phyloP scores from a whole-genome alignment of 2,329 filamentous ascomycete genomes.

The Diaporthe sp. region DNA sequence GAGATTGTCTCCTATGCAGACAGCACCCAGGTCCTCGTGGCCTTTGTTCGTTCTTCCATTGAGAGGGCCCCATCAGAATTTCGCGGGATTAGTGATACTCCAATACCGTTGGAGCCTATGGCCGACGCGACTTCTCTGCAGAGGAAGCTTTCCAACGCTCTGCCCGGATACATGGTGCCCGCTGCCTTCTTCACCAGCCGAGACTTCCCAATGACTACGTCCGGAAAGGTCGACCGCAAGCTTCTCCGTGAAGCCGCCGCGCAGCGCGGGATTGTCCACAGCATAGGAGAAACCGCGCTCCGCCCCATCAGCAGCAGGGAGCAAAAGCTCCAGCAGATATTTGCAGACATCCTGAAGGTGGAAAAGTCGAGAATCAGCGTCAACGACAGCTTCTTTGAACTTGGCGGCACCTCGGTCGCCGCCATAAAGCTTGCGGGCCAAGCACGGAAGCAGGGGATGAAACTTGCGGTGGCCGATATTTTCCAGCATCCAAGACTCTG shows the following conservation, averaged over 20 bases:
- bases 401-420: conserved; percentile 44
- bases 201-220: neutral
- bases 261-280: neutral
- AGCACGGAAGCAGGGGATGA: conserved; percentile 36
- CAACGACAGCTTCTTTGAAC: conserved; percentile 41
- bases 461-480: conserved; percentile 38
- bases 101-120: neutral
- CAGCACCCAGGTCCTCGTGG: neutral
- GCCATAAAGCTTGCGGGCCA: conserved; percentile 39
- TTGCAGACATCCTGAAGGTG: neutral
- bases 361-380: conserved; percentile 26
- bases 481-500: conserved; percentile 38
- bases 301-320: neutral
- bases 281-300: neutral
- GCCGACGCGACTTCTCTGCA: neutral
- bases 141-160: neutral
- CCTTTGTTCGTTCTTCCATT: neutral
- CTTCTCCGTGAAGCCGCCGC: neutral
- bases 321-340: neutral
- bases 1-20: neutral
- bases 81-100: neutral
- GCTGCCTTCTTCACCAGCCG: neutral
- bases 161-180: conserved; percentile 1
- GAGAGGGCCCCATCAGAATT: neutral
- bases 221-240: neutral